A percentile compares a stretch with the other conserved stretches of the same genome.
phyloP scores from a whole-genome alignment of 805 yeast species.

The Suhomyces canberraensis region DNA sequence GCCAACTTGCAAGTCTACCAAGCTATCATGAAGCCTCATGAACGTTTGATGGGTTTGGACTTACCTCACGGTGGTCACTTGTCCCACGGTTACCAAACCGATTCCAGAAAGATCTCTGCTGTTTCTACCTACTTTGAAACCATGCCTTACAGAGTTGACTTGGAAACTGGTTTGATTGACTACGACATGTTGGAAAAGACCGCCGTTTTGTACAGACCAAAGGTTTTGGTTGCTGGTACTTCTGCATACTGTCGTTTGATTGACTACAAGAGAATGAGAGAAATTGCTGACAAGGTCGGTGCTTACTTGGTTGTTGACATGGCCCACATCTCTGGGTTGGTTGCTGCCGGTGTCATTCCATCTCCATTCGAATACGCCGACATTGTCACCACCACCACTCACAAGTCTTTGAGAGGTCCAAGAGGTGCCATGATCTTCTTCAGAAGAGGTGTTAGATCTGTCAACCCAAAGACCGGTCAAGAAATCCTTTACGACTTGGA shows the following conservation, averaged over 20 bases:
- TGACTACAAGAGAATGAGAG: conserved; percentile 86
- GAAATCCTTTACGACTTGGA: conserved; percentile 85
- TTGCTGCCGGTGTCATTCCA: conserved; percentile 90
- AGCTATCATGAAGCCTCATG: conserved; percentile 84
- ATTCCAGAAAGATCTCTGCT: conserved; percentile 82
- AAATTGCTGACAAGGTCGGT: conserved; percentile 88
- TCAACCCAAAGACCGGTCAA: conserved; percentile 76
- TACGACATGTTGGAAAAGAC: conserved; percentile 82
- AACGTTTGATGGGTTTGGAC: conserved; percentile 95
- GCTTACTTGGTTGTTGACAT: conserved; percentile 91
- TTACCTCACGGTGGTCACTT: conserved; percentile 98
- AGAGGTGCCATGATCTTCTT: conserved; percentile 98
- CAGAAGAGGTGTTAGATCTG: conserved; percentile 88
- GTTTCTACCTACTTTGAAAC: conserved; percentile 94
- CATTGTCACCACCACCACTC: conserved; percentile 96
- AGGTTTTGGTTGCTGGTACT: conserved; percentile 93
- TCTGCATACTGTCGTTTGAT: conserved; percentile 91
- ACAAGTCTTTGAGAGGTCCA: conserved; percentile 97
- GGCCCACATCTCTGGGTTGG: conserved; percentile 97
- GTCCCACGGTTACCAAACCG: conserved; percentile 95
- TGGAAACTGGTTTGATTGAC: conserved; percentile 85
- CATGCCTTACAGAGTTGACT: conserved; percentile 92
- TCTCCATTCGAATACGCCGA: conserved; percentile 93
- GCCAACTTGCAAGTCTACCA: conserved; percentile 93
- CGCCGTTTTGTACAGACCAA: conserved; percentile 88